Conservation (phyloP, 208 protist genomes). For the Polymyxa betae region DNA sequence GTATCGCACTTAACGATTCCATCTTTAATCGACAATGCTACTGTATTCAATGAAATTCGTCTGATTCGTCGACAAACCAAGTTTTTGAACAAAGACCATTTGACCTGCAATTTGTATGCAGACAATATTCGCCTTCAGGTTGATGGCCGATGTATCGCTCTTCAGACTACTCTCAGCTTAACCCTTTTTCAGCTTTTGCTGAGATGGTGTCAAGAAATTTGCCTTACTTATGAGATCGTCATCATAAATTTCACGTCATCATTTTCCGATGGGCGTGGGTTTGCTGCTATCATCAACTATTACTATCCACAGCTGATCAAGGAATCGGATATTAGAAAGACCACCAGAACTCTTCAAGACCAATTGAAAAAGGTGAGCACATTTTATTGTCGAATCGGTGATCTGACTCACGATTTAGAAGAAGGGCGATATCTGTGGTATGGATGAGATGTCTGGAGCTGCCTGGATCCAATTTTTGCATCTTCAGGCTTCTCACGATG, state of each 20-base stretch:
- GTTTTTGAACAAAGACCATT: not conserved
- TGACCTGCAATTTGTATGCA: not conserved
- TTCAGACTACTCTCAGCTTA: not conserved
- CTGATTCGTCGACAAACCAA: not conserved
- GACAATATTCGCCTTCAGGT: not conserved
- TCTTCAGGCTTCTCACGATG: not conserved
- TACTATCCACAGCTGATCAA: conserved; percentile 36
- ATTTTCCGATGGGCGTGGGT: not conserved
- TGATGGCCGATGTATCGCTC: not conserved
- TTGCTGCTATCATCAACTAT: conserved; percentile 2
- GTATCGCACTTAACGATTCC: not conserved
- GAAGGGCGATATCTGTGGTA: not conserved
- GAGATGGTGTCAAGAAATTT: conserved; percentile 11
- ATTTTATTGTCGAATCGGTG: not conserved
- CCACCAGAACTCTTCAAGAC: not conserved
- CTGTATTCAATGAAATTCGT: not conserved
- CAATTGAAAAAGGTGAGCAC: not conserved
- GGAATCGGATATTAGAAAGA: not conserved
- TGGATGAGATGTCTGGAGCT: not conserved
- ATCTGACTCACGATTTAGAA: not conserved
- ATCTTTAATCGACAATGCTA: not conserved
- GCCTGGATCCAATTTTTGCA: not conserved
- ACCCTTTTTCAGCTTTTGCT: conserved; percentile 1
- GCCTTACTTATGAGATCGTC: not conserved
- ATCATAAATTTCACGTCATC: conserved; percentile 32